Evolutionary conservation across 2,329 filamentous ascomycete genomes (phyloP), one percentile per base, ranked within the genome.

Genomic region (Ceratocystiopsis sp.): DNA sequence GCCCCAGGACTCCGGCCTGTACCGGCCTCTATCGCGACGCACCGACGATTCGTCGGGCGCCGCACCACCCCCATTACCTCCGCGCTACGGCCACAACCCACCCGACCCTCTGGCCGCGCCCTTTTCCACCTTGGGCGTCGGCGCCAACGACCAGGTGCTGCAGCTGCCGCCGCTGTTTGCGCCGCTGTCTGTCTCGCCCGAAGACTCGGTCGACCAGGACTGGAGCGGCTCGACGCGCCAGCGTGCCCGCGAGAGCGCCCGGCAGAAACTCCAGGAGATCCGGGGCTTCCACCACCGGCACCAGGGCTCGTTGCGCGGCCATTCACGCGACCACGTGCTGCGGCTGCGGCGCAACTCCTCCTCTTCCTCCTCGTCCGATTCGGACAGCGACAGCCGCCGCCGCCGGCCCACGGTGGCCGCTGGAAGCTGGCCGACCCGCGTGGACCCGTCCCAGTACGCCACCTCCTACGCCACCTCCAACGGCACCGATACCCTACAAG

Each of bases 291-390:
- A 71, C 37, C 71, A 75, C 44, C 71, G 69, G 38, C 70, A 69
- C 43, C 66, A 58, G 45, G 62, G 61, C 44, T 71, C 69, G 2
- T 54, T 61, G 13, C 25, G 25, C 25, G 25, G 25, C 7, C 64
- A 70, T 46, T 66, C 25, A 17, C 35, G 42, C 32, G 68, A 72
- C 42, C 25, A 29, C 25, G 69, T 74, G 45, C 59, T 69, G 25
- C 66, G 66, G 40, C 65, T 69, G 29, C 66, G 68, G 41, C 66
- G 64, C 42, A 64, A 65, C 12, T 29, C 25, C 7, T 76, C 74
- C 11, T 57, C 65, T 11, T 81, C 79, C 0, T 75, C 76, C 42
- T 67, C 69, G 6, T 80, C 78, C 5, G 71, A 71, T 5, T 80
- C 78, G 6, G 71, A 71, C 25, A 73, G 66, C 38, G 73, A 77